Evolutionary conservation across 129 eudicot species (phyloP).

Genomic region (Gnaphalium uliginosum): DNA sequence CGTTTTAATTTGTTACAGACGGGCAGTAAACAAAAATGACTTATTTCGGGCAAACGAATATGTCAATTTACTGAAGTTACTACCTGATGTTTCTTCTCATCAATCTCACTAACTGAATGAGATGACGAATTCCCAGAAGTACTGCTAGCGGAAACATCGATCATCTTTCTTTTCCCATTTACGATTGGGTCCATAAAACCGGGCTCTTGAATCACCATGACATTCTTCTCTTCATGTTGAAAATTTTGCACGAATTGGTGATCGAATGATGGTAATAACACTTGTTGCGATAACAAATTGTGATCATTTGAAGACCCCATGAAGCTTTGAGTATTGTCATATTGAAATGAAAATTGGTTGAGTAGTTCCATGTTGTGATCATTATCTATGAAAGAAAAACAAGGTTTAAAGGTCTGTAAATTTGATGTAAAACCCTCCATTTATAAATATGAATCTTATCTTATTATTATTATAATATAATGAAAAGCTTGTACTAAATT

Average conservation of each 20-base stretch:
- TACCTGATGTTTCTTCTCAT: slow-evolving; percentile 47
- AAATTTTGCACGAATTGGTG: slow-evolving; percentile 32
- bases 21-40: background rate
- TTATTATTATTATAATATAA: background rate
- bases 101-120: slow-evolving; percentile 39
- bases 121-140: slow-evolving; percentile 51
- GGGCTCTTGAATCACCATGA: slow-evolving; percentile 27
- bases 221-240: slow-evolving; percentile 36
- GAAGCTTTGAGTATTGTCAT: slow-evolving; percentile 38
- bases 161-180: slow-evolving; percentile 53
- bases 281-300: slow-evolving; percentile 37
- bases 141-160: slow-evolving; percentile 52
- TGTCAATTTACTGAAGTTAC: background rate
- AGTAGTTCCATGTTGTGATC: slow-evolving; percentile 60
- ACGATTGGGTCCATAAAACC: slow-evolving; percentile 4
- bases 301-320: slow-evolving; percentile 50
- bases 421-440: slow-evolving; percentile 64
- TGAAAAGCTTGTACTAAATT: slow-evolving; percentile 28
- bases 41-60: slow-evolving; percentile 8
- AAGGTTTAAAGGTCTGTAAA: slow-evolving; percentile 46
- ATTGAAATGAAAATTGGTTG: slow-evolving; percentile 41
- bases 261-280: slow-evolving; percentile 25
- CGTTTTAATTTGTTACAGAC: background rate
- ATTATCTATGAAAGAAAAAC: slow-evolving; percentile 42
- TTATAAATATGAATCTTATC: background rate